phyloP scores from a whole-genome alignment of 1,139 yeast species.

The Yamadazyma diospyri region DNA sequence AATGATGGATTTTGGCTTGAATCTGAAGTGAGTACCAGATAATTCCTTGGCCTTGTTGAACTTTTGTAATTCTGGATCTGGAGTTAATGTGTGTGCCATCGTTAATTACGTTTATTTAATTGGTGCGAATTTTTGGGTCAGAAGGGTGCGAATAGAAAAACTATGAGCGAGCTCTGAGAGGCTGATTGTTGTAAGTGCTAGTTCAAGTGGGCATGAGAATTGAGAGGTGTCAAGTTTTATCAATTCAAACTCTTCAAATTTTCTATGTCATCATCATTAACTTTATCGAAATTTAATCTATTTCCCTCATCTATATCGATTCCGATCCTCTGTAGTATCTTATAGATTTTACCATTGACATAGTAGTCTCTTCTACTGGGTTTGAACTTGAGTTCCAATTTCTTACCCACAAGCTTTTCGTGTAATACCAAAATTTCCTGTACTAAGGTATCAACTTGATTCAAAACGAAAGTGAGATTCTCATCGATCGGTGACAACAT shows the following conservation, averaged over 20 bases:
- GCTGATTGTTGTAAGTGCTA: background rate
- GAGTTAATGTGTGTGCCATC: conserved; percentile 48
- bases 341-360: conserved; percentile 24
- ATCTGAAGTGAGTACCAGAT: conserved; percentile 42
- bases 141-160: background rate
- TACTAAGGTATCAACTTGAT: conserved; percentile 39
- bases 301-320: conserved; percentile 13
- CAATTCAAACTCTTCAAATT: conserved; percentile 6
- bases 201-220: too few relatives aligned
- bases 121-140: conserved; percentile 7
- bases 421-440: conserved; percentile 34
- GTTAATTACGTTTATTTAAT: conserved; percentile 5
- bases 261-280: conserved; percentile 7
- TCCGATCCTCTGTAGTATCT: conserved; percentile 22
- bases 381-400: conserved; percentile 17
- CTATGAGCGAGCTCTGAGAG: conserved; percentile 8
- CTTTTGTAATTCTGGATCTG: conserved; percentile 42
- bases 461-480: conserved; percentile 43
- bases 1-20: conserved; percentile 37
- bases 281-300: conserved; percentile 3
- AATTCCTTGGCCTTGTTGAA: conserved; percentile 44
- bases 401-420: conserved; percentile 23
- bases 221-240: background rate
- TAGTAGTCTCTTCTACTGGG: conserved; percentile 28
- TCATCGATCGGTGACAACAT: conserved; percentile 53